Base-by-base conservation (phyloP, 1,284 basidiomycete species). In the Ceraceosorus guamensis region DNA sequence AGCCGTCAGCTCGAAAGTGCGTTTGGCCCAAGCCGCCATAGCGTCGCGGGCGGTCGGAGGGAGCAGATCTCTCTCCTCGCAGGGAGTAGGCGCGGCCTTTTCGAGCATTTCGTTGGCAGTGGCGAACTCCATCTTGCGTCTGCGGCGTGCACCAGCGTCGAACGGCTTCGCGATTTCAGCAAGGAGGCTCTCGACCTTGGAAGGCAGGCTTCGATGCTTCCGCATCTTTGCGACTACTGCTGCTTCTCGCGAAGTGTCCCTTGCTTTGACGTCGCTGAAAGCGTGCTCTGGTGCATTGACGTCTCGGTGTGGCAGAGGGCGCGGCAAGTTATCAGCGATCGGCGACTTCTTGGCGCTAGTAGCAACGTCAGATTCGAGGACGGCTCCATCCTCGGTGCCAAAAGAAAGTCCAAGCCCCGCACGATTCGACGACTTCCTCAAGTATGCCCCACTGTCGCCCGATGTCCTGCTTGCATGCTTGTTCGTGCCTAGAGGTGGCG, bases 21-120 rank as follows among this genome's bases (percentile, higher is more conserved):
- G 31, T n/a, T 24, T 30, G n/a, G 48, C 48, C 48, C 48, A 50
- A 14, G 48, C 48, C 8, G 31, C 16, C 48, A 50, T 50, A 37
- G n/a, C 16, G 6, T 50, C 34, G 32, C 37, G 37, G 8, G 37
- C 37, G 37, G 37, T 41, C 37, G 37, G 8, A 8, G 37, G 37
- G 8, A 41, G 37, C 8, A n/a, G 37, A 41, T 8, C 37, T 8
- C 8, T n/a, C 37, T 8, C 8, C 37, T 8, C n/a, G 37, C 8
- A 8, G 37, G 37, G 8, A 8, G 8, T n/a, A n/a, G n/a, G 8
- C 8, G 8, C 37, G 8, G 37, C 8, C 37, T 41, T n/a, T 8
- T 8, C 8, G 37, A 41, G 8, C 8, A n/a, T 8, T n/a, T 8
- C n/a, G 8, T 8, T 41, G 8, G 8, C 37, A 8, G 37, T 8